These are phyloP conservation scores for Gossypium aridum DNA, from an alignment of 441 rosid genomes.

Conservation along the genomic window DNA sequence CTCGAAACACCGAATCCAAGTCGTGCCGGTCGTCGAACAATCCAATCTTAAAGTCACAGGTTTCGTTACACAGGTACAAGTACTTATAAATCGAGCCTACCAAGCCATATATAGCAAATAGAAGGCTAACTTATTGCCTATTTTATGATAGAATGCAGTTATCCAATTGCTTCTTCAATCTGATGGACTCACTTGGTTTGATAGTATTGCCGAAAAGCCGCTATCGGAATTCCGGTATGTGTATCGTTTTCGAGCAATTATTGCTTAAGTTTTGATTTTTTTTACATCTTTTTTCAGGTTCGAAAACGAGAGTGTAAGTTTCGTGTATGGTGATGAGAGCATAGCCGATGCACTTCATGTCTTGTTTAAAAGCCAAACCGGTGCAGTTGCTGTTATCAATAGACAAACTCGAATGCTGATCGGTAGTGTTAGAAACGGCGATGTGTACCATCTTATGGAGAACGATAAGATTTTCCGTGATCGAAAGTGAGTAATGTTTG, in stretches of 20 bases:
- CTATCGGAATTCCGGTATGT: conserved; percentile 26
- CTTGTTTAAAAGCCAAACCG: conserved; percentile 22
- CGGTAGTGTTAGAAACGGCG: conserved; percentile 27
- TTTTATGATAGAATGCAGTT: conserved; percentile 30
- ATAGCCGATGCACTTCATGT: conserved; percentile 27
- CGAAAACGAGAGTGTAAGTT: conserved; percentile 20
- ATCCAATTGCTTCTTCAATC: conserved; percentile 33
- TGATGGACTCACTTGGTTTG: conserved; percentile 39
- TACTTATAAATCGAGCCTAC: neutral
- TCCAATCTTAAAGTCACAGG: conserved; percentile 24
- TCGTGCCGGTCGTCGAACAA: conserved; percentile 28
- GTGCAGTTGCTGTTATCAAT: conserved; percentile 23
- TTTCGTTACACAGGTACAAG: conserved; percentile 44
- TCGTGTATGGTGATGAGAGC: conserved; percentile 26
- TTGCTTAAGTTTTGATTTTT: neutral
- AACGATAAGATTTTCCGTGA: conserved; percentile 12
- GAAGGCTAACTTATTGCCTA: neutral
- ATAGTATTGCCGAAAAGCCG: conserved; percentile 33
- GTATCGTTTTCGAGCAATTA: neutral
- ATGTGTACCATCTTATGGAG: conserved; percentile 32
- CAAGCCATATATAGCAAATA: neutral
- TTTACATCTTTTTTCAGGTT: conserved; percentile 11
- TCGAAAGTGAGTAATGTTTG: neutral
- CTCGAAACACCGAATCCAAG: conserved; percentile 33
- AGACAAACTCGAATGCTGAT: conserved; percentile 19